These are phyloP conservation scores for Monilinia fructigena DNA, from an alignment of 2,329 filamentous ascomycete species.

Conservation along the genomic window DNA sequence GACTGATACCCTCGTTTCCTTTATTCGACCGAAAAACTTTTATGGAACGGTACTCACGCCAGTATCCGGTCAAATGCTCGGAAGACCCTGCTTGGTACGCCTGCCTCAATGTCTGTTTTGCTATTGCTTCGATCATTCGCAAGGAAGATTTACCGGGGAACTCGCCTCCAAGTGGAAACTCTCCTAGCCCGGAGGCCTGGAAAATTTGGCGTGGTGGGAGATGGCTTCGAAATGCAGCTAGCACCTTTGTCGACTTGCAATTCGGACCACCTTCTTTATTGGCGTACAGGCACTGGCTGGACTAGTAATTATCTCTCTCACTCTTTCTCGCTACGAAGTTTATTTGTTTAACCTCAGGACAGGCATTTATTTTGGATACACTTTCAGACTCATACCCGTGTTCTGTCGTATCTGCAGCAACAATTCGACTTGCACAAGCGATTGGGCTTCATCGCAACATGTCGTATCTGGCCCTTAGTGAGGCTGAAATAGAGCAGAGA, in stretches of 20 bases:
- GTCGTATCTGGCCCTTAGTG: slow-evolving; percentile 25
- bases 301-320: slow-evolving; percentile 20
- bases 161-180: slow-evolving; percentile 3
- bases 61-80: slow-evolving; percentile 31
- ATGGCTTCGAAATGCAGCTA: slow-evolving; percentile 29
- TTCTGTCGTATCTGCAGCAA: slow-evolving; percentile 29
- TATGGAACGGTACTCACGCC: slow-evolving; percentile 26
- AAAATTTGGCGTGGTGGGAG: slow-evolving; percentile 1
- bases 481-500: slow-evolving; percentile 29
- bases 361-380: slow-evolving; percentile 25
- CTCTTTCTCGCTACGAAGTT: not conserved
- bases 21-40: slow-evolving; percentile 29
- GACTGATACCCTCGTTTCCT: slow-evolving; percentile 22
- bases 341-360: slow-evolving; percentile 1
- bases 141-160: slow-evolving; percentile 24
- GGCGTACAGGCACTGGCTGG: slow-evolving; percentile 32
- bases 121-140: slow-evolving; percentile 22
- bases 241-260: slow-evolving; percentile 31
- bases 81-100: slow-evolving; percentile 33
- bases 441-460: slow-evolving; percentile 33
- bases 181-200: not conserved
- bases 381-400: slow-evolving; percentile 30
- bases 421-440: slow-evolving; percentile 28
- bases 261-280: slow-evolving; percentile 30
- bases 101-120: slow-evolving; percentile 33